Evolutionary conservation across 176 grass and related monocot species (phyloP).

Genomic region (Oryza brachyantha): DNA sequence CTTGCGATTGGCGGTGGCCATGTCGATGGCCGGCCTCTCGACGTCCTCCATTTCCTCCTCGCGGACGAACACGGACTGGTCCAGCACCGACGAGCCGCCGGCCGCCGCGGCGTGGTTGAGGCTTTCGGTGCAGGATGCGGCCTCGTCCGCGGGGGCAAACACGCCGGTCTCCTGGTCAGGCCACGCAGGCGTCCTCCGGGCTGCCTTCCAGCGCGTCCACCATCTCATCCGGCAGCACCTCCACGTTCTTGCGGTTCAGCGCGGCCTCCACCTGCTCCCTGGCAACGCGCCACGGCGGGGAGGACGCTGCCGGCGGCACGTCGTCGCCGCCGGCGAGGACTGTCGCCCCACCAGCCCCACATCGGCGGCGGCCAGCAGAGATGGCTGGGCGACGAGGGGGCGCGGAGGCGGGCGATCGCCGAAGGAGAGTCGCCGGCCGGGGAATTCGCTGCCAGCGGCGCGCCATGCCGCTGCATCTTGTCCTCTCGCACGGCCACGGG

Average conservation of each 20-base stretch:
- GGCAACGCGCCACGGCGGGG: too few species aligned
- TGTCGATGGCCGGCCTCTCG: conserved; percentile 32
- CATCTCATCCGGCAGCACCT: background rate
- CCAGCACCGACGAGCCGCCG: background rate
- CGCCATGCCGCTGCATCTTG: too few species aligned
- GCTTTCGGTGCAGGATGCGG: background rate
- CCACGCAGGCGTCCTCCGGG: background rate
- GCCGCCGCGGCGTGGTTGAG: background rate
- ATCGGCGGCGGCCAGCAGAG: too few species aligned
- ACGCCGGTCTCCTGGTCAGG: background rate
- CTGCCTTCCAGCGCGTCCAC: too few species aligned
- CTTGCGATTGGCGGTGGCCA: background rate
- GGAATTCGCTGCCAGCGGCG: too few species aligned
- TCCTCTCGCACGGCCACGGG: too few species aligned
- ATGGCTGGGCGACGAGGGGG: too few species aligned
- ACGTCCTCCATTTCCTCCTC: conserved; percentile 61
- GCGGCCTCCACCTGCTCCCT: conserved; percentile 36
- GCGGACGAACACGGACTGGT: background rate
- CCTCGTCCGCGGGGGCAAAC: background rate
- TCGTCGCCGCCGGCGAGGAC: too few species aligned
- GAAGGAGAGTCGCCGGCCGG: too few species aligned
- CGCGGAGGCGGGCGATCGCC: too few species aligned
- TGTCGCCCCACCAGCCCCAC: too few species aligned
- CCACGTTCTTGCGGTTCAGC: conserved; percentile 44
- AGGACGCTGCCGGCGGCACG: too few species aligned